Evolutionary conservation across 495 filamentous ascomycete genomes (phyloP), one percentile per base, ranked within the genome.

Genomic region (Penicillium coffeae): DNA sequence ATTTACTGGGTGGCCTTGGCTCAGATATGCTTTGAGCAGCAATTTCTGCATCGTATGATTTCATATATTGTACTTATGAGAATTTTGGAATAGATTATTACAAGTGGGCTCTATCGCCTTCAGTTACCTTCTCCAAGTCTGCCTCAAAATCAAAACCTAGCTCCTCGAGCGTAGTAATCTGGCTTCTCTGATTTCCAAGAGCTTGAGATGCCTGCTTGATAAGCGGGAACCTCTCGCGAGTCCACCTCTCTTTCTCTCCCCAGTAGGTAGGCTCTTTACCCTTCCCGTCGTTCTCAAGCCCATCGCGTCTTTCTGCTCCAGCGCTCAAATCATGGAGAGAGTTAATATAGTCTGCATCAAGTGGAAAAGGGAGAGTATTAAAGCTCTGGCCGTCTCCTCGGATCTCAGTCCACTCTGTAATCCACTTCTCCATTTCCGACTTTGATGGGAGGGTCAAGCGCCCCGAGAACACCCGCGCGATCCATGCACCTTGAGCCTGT

Each of bases 401-500:
- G 5, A 5, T 13, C 1, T 8, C 21, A 5, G 35, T 40, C 48
- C 48, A 51, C 2, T 51, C 48, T 13, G 27, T 16, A 19, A 51
- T 45, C 48, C 48, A 51, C 9, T 21, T 35, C 22, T 51, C 42
- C 48, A 51, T 51, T 10, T 45, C 48, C 3, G 21, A 7, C 8
- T 22, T 14, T 1, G 48, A 41, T 33, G 48, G 48, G 12, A 51
- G 25, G 1, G 14, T 10, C 0, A 51, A 10, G 16, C 48, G 34
- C 9, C 48, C 48, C 1, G 48, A 45, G 6, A 45, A 40, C 3
- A 51, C 35, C 32, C 48, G 48, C 41, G 48, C 48, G 18, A 51
- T 22, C 48, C 48, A 51, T 2, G 48, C 48, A 2, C 48, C 48
- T 25, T 51, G 48, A 0, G 48, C 48, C 25, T 51, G 48, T n/a